A percentile compares a stretch with the other conserved stretches of the same genome.
These are phyloP conservation scores for Coniella vitis DNA, from an alignment of 2,329 filamentous ascomycete species.

Conservation along the genomic window DNA sequence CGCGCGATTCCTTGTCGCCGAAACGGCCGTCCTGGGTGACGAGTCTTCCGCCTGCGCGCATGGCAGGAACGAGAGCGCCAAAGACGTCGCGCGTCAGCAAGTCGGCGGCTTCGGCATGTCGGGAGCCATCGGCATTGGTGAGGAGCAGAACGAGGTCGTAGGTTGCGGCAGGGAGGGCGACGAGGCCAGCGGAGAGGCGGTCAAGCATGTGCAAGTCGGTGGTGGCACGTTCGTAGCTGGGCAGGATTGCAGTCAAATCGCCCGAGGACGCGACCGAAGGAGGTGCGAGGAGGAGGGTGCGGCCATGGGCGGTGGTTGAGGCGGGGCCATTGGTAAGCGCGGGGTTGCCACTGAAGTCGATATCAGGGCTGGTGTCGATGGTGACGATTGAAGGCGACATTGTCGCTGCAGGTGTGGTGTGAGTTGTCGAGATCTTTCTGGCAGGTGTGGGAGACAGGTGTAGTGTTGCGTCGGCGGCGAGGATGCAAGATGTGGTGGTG, in stretches of 20 bases:
- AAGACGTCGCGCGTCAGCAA: constrained; percentile 63
- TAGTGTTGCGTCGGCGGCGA: too few species aligned
- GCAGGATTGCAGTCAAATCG: constrained; percentile 65
- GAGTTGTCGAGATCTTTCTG: too few species aligned
- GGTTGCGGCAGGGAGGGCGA: constrained; percentile 64
- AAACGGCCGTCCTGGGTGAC: constrained; percentile 62
- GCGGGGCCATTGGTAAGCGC: constrained; percentile 19
- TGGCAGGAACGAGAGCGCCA: constrained; percentile 58
- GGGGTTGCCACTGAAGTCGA: constrained; percentile 31
- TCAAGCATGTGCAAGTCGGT: constrained; percentile 98
- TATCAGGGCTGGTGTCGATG: constrained; percentile 50
- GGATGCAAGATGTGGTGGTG: too few species aligned
- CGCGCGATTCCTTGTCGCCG: constrained; percentile 50
- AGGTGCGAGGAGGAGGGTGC: constrained; percentile 77
- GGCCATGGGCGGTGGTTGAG: constrained; percentile 32
- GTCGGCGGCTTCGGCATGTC: constrained; percentile 52
- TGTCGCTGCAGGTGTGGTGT: constrained; percentile 1
- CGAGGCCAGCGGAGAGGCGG: constrained; percentile 74
- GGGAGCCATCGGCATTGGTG: constrained; percentile 64
- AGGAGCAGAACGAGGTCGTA: constrained; percentile 85
- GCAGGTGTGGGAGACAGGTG: too few species aligned
- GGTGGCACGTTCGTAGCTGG: constrained; percentile 63
- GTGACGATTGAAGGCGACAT: constrained; percentile 49
- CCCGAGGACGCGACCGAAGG: constrained; percentile 85
- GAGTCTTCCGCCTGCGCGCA: constrained; percentile 63